A percentile compares a stretch with the other conserved stretches of the same genome.
phyloP scores from a whole-genome alignment of 306 rosid species.

The Delonix regia region DNA sequence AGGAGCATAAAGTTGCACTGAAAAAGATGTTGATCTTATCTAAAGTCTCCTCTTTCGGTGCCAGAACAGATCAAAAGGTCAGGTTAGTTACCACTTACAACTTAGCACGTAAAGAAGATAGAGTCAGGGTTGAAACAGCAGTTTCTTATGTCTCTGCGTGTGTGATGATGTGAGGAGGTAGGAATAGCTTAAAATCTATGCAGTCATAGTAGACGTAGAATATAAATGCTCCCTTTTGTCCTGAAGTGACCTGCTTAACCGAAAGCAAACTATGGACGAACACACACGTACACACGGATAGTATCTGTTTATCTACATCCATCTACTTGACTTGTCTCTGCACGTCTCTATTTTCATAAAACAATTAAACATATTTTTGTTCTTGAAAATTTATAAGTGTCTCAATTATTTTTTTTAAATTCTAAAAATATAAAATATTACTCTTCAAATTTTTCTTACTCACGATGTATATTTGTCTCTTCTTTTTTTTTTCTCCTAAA shows the following conservation, averaged over 20 bases:
- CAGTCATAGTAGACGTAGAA: background rate
- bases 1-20: slow-evolving; percentile 46
- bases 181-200: slow-evolving; percentile 18
- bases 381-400: too few species aligned
- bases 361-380: background rate
- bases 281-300: background rate
- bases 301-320: background rate
- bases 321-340: background rate
- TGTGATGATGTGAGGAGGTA: background rate
- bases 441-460: too few species aligned
- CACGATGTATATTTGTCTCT: too few species aligned
- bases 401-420: too few species aligned
- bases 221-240: slow-evolving; percentile 10
- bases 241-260: slow-evolving; percentile 13
- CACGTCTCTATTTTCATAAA: background rate
- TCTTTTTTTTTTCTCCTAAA: too few species aligned
- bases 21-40: slow-evolving; percentile 50
- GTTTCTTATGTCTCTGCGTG: background rate
- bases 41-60: slow-evolving; percentile 38
- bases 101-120: background rate
- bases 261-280: slow-evolving; percentile 18
- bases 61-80: slow-evolving; percentile 17
- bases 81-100: slow-evolving; percentile 27
- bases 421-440: too few species aligned
- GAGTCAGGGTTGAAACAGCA: background rate